These are phyloP conservation scores for Coemansia umbellata DNA, from an alignment of 192 early-diverging fungal species.

Conservation along the genomic window DNA sequence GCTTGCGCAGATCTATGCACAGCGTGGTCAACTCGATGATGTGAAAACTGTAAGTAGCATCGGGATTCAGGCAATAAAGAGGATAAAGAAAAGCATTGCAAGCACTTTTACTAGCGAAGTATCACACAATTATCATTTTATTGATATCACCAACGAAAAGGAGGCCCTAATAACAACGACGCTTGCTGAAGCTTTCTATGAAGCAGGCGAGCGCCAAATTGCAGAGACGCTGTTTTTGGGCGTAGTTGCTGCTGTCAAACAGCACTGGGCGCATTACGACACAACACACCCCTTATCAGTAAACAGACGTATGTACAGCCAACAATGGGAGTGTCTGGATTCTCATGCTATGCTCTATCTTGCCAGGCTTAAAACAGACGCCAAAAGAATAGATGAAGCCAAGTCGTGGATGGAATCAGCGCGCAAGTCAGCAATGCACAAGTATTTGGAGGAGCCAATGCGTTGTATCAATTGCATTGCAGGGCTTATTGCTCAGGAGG, in stretches of 20 bases:
- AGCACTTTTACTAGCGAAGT: slow-evolving; percentile 21
- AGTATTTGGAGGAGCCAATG: slow-evolving; percentile 2
- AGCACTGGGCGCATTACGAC: slow-evolving; percentile 32
- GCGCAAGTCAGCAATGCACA: slow-evolving; percentile 8
- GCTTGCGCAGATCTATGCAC: slow-evolving; percentile 12
- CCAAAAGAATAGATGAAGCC: slow-evolving; percentile 16
- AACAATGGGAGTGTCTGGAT: slow-evolving; percentile 45
- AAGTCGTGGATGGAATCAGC: slow-evolving; percentile 33
- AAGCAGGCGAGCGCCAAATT: slow-evolving; percentile 1
- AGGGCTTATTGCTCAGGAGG: slow-evolving; percentile 22
- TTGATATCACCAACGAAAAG: slow-evolving; percentile 33
- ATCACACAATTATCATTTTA: slow-evolving; percentile 18
- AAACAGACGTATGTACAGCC: slow-evolving; percentile 20
- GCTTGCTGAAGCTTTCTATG: slow-evolving; percentile 29
- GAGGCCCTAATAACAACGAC: slow-evolving; percentile 22
- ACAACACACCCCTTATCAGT: slow-evolving; percentile 21
- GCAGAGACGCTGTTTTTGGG: slow-evolving; percentile 32
- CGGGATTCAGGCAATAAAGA: slow-evolving; percentile 32
- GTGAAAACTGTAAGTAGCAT: slow-evolving; percentile 15
- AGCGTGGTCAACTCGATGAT: slow-evolving; percentile 1
- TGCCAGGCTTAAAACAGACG: slow-evolving; percentile 22
- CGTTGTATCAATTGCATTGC: slow-evolving; percentile 39
- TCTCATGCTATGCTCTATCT: slow-evolving; percentile 29
- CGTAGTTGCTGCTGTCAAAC: slow-evolving; percentile 17
- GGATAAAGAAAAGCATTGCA: slow-evolving; percentile 20